phyloP scores from a whole-genome alignment of 768 basidiomycete species.

The Tulasnella calospora region DNA sequence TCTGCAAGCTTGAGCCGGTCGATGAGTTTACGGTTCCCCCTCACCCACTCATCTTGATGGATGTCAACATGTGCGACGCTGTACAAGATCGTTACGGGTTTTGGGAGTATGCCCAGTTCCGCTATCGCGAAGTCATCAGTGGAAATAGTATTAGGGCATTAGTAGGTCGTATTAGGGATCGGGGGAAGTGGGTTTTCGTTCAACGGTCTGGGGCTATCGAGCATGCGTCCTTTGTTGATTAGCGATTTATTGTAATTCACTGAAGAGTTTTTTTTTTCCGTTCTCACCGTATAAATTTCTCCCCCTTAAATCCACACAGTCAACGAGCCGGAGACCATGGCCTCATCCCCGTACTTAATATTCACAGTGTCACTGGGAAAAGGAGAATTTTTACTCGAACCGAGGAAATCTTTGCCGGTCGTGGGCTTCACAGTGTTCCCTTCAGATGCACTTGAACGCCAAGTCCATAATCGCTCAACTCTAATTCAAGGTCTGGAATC shows the following conservation, averaged over 20 bases:
- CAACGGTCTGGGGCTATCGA: background rate
- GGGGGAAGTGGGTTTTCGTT: conserved; percentile 5
- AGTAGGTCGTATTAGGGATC: background rate
- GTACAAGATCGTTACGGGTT: background rate
- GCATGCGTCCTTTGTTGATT: background rate
- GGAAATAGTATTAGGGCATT: background rate
- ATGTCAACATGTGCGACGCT: background rate
- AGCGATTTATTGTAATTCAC: background rate
- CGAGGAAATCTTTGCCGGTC: no score
- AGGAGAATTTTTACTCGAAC: no score
- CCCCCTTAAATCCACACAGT: background rate
- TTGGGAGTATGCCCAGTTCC: background rate
- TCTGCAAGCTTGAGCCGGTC: background rate
- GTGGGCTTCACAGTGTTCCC: no score
- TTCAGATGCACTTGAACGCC: no score
- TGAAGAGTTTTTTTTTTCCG: background rate
- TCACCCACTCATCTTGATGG: background rate
- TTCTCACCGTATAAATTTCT: background rate
- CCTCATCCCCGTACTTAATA: no score
- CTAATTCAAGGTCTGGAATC: conserved; percentile 66
- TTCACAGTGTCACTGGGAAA: no score
- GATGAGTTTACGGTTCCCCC: background rate
- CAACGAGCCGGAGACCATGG: no score
- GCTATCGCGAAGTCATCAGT: no score
- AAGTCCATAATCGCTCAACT: conserved; percentile 51